Conservation (phyloP, 352 stramenopile species). For the Globisporangium uncinulatum region DNA sequence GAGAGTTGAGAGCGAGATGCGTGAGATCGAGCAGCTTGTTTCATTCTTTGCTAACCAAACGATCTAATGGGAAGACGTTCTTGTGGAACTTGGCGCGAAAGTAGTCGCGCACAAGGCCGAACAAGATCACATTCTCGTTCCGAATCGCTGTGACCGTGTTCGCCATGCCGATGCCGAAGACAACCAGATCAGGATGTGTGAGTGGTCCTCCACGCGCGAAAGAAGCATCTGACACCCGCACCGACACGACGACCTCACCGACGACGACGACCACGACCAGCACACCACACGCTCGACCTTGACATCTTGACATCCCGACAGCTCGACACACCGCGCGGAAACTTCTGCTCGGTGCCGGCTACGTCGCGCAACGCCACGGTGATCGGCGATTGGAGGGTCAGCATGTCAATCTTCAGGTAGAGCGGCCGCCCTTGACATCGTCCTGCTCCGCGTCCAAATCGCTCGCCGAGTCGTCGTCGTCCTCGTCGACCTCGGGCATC, state of each 20-base stretch:
- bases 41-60: too few relatives aligned
- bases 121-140: conserved; percentile 60
- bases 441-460: conserved; percentile 40
- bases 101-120: conserved; percentile 58
- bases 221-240: too few relatives aligned
- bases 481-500: conserved; percentile 93
- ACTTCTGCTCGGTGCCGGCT: conserved; percentile 51
- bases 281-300: too few relatives aligned
- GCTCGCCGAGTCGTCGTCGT: conserved; percentile 56
- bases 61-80: conserved; percentile 42
- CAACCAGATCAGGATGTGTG: conserved; percentile 97
- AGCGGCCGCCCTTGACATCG: conserved; percentile 73
- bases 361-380: conserved; percentile 54
- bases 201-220: conserved; percentile 94
- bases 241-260: too few relatives aligned
- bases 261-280: too few relatives aligned
- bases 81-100: conserved; percentile 62
- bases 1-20: too few relatives aligned
- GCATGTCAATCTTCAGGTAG: conserved; percentile 85
- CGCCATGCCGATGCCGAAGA: conserved; percentile 30
- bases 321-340: conserved; percentile 58
- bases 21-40: too few relatives aligned
- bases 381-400: conserved; percentile 83
- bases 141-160: conserved; percentile 48
- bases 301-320: too few relatives aligned